Evolutionary conservation across 2,329 filamentous ascomycete species (phyloP), one percentile per base, ranked within the genome.

Genomic region (Pseudopithomyces chartarum): DNA sequence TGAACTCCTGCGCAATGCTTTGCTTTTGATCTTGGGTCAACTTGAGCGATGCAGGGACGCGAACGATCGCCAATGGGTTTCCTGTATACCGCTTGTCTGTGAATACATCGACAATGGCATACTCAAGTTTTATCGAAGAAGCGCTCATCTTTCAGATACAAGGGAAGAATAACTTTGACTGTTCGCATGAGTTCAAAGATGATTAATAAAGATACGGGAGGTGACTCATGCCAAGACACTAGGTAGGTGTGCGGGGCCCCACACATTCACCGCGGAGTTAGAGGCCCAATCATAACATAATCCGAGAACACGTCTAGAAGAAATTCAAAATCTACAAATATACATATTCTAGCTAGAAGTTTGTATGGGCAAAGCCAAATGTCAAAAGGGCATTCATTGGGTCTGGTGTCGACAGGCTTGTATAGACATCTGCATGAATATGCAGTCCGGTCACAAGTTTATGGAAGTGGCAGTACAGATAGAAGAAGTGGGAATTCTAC

Each of bases 21-120:
- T 85, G 84, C 65, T 85, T 84, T 59, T 82, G 77, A 34, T 73
- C 70, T 52, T 84, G 82, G 11, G 73, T 79, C 44, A 81, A 58
- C 6, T 54, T 49, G 20, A 64, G 59, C 36, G 68, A 60, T 43
- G 66, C 58, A 3, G 78, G 77, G 12, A 86, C 71, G 39, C 78
- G 74, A 58, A 86, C 79, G n/a, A 86, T 77, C n/a, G 80, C 84
- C 1, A 87, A 74, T 2, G 81, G 84, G 58, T 86, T 86, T 42
- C 84, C 84, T 43, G 66, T 62, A 65, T 80, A 84, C 42, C 71
- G 74, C n/a, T 72, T 75, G 3, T 70, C 63, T 4, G 81, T 82
- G 70, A 84, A 84, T n/a, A 48, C 46, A 48, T 48, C 46, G 15
- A 48, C 44, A 7, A 47, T 34, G 11, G 44, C 8, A 34, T 20